Conservation (phyloP, 2,329 filamentous ascomycete genomes). For the Atkinsonella texensis region DNA sequence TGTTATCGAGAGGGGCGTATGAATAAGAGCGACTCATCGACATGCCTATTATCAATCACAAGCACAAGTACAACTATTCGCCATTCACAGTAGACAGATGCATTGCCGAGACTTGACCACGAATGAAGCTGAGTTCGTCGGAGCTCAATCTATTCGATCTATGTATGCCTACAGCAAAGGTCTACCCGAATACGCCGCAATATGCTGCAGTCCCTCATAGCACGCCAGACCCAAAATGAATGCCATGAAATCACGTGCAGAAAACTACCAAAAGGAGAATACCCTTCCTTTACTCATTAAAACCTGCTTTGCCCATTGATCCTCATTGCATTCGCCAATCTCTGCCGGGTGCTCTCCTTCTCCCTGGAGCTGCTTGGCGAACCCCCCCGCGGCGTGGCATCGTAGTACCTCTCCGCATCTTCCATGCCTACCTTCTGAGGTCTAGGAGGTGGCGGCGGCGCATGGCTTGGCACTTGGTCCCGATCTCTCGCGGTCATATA, state of each 20-base stretch:
- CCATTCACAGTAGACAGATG: too few species aligned
- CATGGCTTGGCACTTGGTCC: slow-evolving; percentile 15
- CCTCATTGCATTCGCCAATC: slow-evolving; percentile 22
- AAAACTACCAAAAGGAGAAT: background rate
- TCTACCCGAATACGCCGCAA: background rate
- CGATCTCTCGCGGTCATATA: slow-evolving; percentile 15
- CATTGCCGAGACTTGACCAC: too few species aligned
- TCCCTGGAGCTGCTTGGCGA: slow-evolving; percentile 8
- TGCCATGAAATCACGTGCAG: slow-evolving; percentile 36
- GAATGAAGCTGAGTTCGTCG: background rate
- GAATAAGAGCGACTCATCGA: too few species aligned
- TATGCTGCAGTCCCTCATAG: background rate
- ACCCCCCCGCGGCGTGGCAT: slow-evolving; percentile 13
- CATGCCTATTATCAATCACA: too few species aligned
- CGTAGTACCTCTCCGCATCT: slow-evolving; percentile 22
- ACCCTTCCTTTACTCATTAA: background rate
- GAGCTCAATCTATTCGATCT: background rate
- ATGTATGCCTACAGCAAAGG: background rate
- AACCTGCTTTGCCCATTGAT: slow-evolving; percentile 9
- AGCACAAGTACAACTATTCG: too few species aligned
- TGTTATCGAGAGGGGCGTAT: too few species aligned
- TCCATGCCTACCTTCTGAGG: slow-evolving; percentile 25
- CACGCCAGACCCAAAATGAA: background rate
- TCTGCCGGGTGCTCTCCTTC: slow-evolving; percentile 21
- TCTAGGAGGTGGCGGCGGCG: slow-evolving; percentile 24